phyloP scores from a whole-genome alignment of 2,329 filamentous ascomycete species.

The Talaromyces sp. region DNA sequence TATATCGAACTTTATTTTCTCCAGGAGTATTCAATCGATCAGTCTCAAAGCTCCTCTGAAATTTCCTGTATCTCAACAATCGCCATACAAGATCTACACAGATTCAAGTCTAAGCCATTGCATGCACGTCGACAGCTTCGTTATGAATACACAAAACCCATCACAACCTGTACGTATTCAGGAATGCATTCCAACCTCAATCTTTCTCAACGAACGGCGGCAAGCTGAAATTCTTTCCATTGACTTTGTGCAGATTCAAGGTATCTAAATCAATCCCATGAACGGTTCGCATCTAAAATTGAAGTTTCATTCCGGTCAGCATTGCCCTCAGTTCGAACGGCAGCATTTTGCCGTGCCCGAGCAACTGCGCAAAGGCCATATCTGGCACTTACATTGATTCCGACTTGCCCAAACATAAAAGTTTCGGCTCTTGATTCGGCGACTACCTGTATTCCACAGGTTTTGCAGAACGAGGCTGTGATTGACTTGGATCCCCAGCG shows the following conservation, averaged over 20 bases:
- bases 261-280: conserved; percentile 26
- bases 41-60: background rate
- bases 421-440: conserved; percentile 24
- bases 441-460: conserved; percentile 31
- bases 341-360: background rate
- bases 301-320: background rate
- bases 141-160: background rate
- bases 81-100: background rate
- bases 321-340: background rate
- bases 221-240: conserved; percentile 7
- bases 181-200: background rate
- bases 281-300: conserved; percentile 26
- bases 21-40: background rate
- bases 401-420: conserved; percentile 19
- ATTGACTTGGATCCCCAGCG: conserved; percentile 26
- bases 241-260: conserved; percentile 26
- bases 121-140: background rate
- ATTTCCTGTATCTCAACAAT: background rate
- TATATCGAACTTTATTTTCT: background rate
- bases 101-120: background rate
- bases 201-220: conserved; percentile 1
- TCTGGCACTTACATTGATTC: conserved; percentile 29
- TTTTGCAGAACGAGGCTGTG: conserved; percentile 31
- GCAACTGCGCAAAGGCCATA: background rate
- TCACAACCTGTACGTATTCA: background rate